Percentiles rank a stretch among this genome's conserved stretches.
Evolutionary conservation across 805 yeast genomes (phyloP).

Genomic region (Maudiozyma pseudohumilis): DNA sequence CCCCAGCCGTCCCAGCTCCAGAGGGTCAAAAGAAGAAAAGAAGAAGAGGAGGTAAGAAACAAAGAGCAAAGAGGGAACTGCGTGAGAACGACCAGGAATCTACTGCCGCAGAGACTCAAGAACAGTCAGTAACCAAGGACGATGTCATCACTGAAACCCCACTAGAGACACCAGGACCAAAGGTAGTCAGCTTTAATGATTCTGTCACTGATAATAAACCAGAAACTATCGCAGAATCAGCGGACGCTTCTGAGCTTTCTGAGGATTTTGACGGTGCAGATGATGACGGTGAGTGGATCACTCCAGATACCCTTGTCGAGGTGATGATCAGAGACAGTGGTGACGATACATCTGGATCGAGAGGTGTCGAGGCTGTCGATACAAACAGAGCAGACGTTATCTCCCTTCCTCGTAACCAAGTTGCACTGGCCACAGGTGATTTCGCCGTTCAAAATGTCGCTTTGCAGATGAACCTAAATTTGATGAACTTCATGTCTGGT

Average conservation of each 20-base stretch:
- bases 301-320: slow-evolving; percentile 72
- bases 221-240: slow-evolving; percentile 40
- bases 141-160: no score
- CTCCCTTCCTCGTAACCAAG: slow-evolving; percentile 39
- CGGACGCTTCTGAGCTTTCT: slow-evolving; percentile 9
- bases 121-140: no score
- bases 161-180: no score
- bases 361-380: slow-evolving; percentile 30
- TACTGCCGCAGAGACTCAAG: slow-evolving; percentile 27
- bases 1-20: neutral
- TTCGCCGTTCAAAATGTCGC: slow-evolving; percentile 96
- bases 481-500: slow-evolving; percentile 80
- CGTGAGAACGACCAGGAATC: no score
- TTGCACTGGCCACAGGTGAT: slow-evolving; percentile 89
- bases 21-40: slow-evolving; percentile 27
- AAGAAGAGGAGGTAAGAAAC: slow-evolving; percentile 59
- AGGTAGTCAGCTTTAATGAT: no score
- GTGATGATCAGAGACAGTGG: slow-evolving; percentile 60
- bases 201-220: neutral
- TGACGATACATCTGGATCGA: slow-evolving; percentile 37
- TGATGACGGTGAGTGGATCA: slow-evolving; percentile 90
- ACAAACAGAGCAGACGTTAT: slow-evolving; percentile 17
- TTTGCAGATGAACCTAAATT: slow-evolving; percentile 77
- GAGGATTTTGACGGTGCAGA: slow-evolving; percentile 40
- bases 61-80: slow-evolving; percentile 42